A percentile compares a stretch with the other conserved stretches of the same genome.
These are phyloP conservation scores for Pseudogymnoascus sp. DNA, from an alignment of 2,329 filamentous ascomycete species.

Conservation along the genomic window DNA sequence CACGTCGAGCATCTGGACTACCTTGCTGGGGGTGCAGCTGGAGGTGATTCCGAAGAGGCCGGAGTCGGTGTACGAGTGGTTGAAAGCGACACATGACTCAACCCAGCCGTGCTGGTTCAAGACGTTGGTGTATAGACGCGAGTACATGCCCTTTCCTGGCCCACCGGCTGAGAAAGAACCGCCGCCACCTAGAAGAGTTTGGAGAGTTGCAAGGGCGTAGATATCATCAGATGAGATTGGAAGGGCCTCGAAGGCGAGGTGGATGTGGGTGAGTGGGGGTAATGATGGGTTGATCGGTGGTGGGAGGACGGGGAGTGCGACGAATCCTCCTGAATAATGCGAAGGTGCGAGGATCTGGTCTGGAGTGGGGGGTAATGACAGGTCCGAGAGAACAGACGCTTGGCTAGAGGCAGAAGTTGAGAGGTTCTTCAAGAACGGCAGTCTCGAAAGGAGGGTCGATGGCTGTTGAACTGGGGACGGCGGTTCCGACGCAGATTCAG, in stretches of 20 bases:
- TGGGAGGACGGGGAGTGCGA: conserved; percentile 72
- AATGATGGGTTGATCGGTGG: conserved; percentile 68
- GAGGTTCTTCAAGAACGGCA: conserved; percentile 85
- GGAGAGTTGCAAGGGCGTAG: conserved; percentile 88
- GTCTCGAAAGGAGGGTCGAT: conserved; percentile 65
- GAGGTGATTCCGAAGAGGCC: conserved; percentile 92
- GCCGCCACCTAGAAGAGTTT: conserved; percentile 90
- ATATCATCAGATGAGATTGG: conserved; percentile 87
- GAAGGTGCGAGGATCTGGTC: conserved; percentile 56
- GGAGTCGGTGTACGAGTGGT: conserved; percentile 93
- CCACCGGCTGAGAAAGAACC: conserved; percentile 95
- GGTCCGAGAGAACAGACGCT: conserved; percentile 45
- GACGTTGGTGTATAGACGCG: conserved; percentile 91
- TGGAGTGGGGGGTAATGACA: conserved; percentile 35
- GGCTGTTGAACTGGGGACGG: conserved; percentile 40
- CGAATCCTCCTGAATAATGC: conserved; percentile 88
- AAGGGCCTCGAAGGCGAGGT: conserved; percentile 90
- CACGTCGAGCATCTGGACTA: conserved; percentile 80
- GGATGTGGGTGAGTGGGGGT: conserved; percentile 81
- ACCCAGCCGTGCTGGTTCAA: conserved; percentile 98
- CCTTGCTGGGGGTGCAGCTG: conserved; percentile 70
- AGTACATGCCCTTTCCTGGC: conserved; percentile 98
- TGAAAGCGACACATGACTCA: conserved; percentile 90
- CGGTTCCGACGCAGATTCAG: conserved; percentile 28
- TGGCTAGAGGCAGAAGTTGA: conserved; percentile 62